phyloP scores from a whole-genome alignment of 1,139 yeast genomes.

The Geotrichum fermentans region DNA sequence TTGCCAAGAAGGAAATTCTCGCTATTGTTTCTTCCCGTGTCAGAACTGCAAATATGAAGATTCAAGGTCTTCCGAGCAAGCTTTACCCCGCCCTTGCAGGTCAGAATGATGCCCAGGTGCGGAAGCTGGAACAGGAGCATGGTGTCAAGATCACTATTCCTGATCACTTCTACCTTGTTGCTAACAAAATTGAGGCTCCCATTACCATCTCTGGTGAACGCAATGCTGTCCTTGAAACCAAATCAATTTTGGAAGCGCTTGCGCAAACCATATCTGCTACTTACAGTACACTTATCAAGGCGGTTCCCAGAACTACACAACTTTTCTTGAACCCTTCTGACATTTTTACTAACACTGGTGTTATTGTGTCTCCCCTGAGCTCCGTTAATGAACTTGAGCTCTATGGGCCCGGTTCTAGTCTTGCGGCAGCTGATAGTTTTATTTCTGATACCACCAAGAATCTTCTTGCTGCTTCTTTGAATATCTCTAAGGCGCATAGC shows the following conservation, averaged over 20 bases:
- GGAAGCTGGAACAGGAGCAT: conserved; percentile 20
- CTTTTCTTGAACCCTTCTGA: conserved; percentile 43
- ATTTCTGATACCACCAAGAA: conserved; percentile 51
- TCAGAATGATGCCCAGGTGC: conserved; percentile 16
- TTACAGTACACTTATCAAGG: conserved; percentile 40
- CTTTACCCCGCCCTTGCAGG: conserved; percentile 33
- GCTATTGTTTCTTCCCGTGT: conserved; percentile 71
- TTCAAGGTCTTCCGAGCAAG: conserved; percentile 40
- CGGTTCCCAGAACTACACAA: conserved; percentile 51
- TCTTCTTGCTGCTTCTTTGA: conserved; percentile 62
- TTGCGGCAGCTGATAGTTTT: conserved; percentile 55
- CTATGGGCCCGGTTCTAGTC: conserved; percentile 61
- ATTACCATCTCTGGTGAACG: conserved; percentile 60
- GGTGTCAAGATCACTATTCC: conserved; percentile 39
- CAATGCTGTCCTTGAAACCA: conserved; percentile 51
- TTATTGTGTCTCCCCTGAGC: conserved; percentile 54
- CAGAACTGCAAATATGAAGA: conserved; percentile 31
- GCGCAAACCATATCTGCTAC: conserved; percentile 39
- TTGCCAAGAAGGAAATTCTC: conserved; percentile 66
- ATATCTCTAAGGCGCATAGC: conserved; percentile 83
- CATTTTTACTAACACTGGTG: conserved; percentile 53
- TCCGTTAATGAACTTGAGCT: conserved; percentile 47
- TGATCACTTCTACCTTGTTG: conserved; percentile 22
- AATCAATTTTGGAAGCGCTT: conserved; percentile 45
- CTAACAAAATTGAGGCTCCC: conserved; percentile 25